A percentile compares a stretch with the other conserved stretches of the same genome.
Evolutionary conservation across 352 stramenopile species (phyloP).

Genomic region (Thraustochytrium striatum): DNA sequence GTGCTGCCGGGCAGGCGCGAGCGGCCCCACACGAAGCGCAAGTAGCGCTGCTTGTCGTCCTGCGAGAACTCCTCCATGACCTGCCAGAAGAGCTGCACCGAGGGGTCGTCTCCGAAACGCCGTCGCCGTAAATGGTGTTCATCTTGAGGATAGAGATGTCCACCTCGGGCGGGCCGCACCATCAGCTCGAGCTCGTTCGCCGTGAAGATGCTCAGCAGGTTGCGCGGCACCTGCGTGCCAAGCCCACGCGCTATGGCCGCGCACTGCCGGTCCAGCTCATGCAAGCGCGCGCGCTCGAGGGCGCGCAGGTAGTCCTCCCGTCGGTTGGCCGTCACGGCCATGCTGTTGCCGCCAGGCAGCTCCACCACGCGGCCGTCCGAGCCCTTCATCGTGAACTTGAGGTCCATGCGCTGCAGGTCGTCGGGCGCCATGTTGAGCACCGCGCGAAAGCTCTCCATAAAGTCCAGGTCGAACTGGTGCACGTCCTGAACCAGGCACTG

Average conservation of each 20-base stretch:
- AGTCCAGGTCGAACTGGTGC: constrained; percentile 70
- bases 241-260: constrained; percentile 41
- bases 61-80: constrained; percentile 76
- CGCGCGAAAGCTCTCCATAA: constrained; percentile 76
- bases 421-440: constrained; percentile 70
- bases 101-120: constrained; percentile 73
- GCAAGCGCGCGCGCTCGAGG: neutral
- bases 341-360: constrained; percentile 14
- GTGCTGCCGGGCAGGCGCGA: constrained; percentile 67
- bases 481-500: constrained; percentile 69
- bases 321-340: constrained; percentile 8
- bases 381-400: constrained; percentile 25
- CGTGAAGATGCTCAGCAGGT: constrained; percentile 61
- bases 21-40: constrained; percentile 81
- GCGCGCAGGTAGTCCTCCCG: constrained; percentile 18
- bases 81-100: constrained; percentile 80
- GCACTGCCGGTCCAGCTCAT: constrained; percentile 44
- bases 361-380: constrained; percentile 5
- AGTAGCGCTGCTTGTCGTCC: constrained; percentile 78
- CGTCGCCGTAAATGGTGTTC: constrained; percentile 74
- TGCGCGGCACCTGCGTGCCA: constrained; percentile 16
- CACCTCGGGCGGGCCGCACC: constrained; percentile 52
- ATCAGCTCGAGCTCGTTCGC: constrained; percentile 54
- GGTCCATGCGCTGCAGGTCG: constrained; percentile 7
- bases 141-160: constrained; percentile 55